Evolutionary conservation across 352 stramenopile species (phyloP), one percentile per base, ranked within the genome.

Genomic region (Globisporangium parvum): DNA sequence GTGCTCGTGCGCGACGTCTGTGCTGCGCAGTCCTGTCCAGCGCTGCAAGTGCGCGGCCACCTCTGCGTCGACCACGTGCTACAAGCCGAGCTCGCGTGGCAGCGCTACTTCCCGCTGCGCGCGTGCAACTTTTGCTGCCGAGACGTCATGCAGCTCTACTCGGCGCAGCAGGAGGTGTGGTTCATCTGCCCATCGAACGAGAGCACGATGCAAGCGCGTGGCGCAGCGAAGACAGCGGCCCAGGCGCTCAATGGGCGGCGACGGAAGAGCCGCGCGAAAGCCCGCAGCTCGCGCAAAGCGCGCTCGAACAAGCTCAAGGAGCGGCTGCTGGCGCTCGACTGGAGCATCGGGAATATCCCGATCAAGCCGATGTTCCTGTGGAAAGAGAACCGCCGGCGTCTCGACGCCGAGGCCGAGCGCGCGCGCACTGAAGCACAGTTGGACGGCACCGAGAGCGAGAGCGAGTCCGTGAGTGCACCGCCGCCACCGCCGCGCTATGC

Each of bases 1-100:
- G 51, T 90, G 60, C 62, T 85, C 15, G 63, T 83, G 47, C 71
- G 77, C 21, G 80, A 88, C 28, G 77, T 90, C 41, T 90, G 80
- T 45, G 71, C 73, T 24, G 67, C 66, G 14, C 63, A 64, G 20
- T 57, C 63, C 47, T 90, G 80, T 56, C 64, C 68, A 1, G 69
- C 65, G 41, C 69, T 87, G 37, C 75, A 85, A 42, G 63, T 90
- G 39, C 72, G 73, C 54, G 63, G 71, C 18, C 65, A 82, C 53
- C 65, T 88, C 49, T 90, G 77, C 45, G 48, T 65, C 14, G 60
- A 64, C 31, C 77, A 90, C 53, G 60, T 52, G 37, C 62, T 82
- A 49, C 63, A 85, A 44, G 68, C 60, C n/a, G 77, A 88, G 41
- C 58, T 78, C 46, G 39, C 73, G 20, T 82, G 75, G 77, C 71